Conservation (phyloP, 805 yeast species). For the Ascoidea asiatica region DNA sequence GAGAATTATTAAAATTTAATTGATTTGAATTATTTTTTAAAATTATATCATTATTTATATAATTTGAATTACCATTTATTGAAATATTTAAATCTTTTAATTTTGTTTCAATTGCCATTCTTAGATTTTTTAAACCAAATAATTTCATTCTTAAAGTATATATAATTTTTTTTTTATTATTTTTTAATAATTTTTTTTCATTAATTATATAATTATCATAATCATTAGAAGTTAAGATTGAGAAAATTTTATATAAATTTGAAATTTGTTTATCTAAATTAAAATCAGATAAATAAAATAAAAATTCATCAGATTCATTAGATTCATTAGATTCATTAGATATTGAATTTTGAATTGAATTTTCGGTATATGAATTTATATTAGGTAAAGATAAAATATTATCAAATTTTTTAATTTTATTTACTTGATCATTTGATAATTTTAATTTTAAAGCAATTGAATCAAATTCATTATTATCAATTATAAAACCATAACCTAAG, state of each 20-base stretch:
- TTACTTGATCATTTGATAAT: slow-evolving; percentile 21
- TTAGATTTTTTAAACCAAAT: slow-evolving; percentile 45
- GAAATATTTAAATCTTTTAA: slow-evolving; percentile 23
- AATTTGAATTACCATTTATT: slow-evolving; percentile 14
- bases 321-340: slow-evolving; percentile 22
- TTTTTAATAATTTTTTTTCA: slow-evolving; percentile 33
- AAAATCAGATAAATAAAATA: slow-evolving; percentile 4
- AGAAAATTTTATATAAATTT: slow-evolving; percentile 18
- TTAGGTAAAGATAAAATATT: slow-evolving; percentile 17
- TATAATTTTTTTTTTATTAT: slow-evolving; percentile 26
- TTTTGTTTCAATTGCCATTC: slow-evolving; percentile 39
- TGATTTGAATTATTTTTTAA: not conserved
- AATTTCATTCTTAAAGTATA: slow-evolving; percentile 40
- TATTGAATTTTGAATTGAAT: slow-evolving; percentile 1
- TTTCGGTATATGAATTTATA: slow-evolving; percentile 4
- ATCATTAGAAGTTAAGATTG: slow-evolving; percentile 23
- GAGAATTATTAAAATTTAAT: slow-evolving; percentile 18
- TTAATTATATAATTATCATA: slow-evolving; percentile 19
- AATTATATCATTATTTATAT: slow-evolving; percentile 9
- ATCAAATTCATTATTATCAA: slow-evolving; percentile 44
- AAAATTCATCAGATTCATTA: slow-evolving; percentile 5
- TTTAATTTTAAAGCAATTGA: slow-evolving; percentile 45
- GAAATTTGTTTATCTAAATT: slow-evolving; percentile 10
- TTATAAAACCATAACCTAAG: slow-evolving; percentile 70
- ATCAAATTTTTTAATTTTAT: slow-evolving; percentile 19